phyloP scores from a whole-genome alignment of 805 yeast genomes.

The Huiozyma naganishii region DNA sequence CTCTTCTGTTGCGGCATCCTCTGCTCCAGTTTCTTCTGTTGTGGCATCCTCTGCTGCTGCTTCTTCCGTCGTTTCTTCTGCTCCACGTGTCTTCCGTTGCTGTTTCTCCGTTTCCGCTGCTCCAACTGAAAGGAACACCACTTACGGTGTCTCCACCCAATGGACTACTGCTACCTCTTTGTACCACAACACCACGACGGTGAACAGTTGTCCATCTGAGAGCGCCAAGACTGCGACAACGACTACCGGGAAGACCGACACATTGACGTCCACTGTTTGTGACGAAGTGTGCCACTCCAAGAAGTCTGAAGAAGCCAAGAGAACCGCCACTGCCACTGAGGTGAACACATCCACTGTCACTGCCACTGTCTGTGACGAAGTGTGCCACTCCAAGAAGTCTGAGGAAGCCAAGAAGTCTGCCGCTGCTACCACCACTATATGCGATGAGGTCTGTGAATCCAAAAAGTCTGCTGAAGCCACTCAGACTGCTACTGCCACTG shows the following conservation, averaged over 20 bases:
- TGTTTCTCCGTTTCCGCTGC: background rate
- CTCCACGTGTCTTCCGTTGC: too few relatives aligned
- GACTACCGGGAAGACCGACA: slow-evolving; percentile 1
- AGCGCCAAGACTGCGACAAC: slow-evolving; percentile 1
- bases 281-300: slow-evolving; percentile 8
- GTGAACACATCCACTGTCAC: slow-evolving; percentile 3
- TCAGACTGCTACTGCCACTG: background rate
- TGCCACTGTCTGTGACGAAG: slow-evolving; percentile 6
- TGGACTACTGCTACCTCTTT: background rate
- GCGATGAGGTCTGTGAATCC: slow-evolving; percentile 7
- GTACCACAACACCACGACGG: slow-evolving; percentile 1
- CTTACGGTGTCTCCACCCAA: background rate
- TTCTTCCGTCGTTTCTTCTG: background rate
- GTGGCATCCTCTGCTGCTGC: background rate
- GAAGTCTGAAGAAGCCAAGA: slow-evolving; percentile 4
- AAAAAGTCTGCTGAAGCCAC: slow-evolving; percentile 1
- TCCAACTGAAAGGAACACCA: background rate
- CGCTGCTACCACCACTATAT: slow-evolving; percentile 1
- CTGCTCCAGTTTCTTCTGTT: background rate
- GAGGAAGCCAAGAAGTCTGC: background rate
- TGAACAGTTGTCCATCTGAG: slow-evolving; percentile 2
- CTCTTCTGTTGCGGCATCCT: background rate
- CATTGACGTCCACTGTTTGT: slow-evolving; percentile 7
- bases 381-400: slow-evolving; percentile 5
- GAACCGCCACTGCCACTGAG: background rate